phyloP scores from a whole-genome alignment of 1,139 yeast species.

The Kodamaea sp. region DNA sequence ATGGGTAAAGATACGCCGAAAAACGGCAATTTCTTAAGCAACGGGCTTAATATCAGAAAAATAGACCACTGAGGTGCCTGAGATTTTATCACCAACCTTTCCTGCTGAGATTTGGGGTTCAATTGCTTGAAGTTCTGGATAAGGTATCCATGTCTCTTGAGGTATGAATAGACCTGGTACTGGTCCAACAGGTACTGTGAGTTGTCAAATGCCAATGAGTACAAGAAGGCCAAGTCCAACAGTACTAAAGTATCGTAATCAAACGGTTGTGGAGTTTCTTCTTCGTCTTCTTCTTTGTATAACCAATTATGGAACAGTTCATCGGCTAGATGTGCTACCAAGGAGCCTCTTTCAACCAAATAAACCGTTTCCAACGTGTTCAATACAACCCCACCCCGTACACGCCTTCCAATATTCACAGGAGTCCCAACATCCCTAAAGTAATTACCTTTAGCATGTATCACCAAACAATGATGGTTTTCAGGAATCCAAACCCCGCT shows the following conservation, averaged over 20 bases:
- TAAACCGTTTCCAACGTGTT: constrained; percentile 71
- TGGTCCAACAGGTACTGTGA: constrained; percentile 42
- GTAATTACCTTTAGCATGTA: constrained; percentile 69
- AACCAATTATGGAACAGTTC: constrained; percentile 12
- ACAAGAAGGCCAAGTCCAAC: constrained; percentile 66
- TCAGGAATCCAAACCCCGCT: constrained; percentile 50
- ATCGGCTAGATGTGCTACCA: constrained; percentile 51
- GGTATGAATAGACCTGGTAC: constrained; percentile 69
- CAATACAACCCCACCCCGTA: constrained; percentile 43
- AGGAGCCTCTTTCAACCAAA: constrained; percentile 79
- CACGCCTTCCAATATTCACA: constrained; percentile 20
- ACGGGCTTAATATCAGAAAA: background rate
- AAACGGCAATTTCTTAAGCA: background rate
- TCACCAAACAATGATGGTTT: constrained; percentile 45
- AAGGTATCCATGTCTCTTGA: constrained; percentile 80
- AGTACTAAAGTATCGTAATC: constrained; percentile 33
- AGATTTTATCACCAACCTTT: background rate
- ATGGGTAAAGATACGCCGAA: constrained; percentile 12
- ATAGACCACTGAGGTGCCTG: background rate
- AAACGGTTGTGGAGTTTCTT: constrained; percentile 18
- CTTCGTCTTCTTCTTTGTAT: constrained; percentile 16
- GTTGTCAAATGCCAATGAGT: constrained; percentile 50
- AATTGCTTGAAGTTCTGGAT: constrained; percentile 36
- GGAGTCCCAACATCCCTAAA: constrained; percentile 73
- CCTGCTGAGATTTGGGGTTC: background rate